These are phyloP conservation scores for Cytospora leucostoma DNA, from an alignment of 2,329 filamentous ascomycete genomes.

Conservation along the genomic window DNA sequence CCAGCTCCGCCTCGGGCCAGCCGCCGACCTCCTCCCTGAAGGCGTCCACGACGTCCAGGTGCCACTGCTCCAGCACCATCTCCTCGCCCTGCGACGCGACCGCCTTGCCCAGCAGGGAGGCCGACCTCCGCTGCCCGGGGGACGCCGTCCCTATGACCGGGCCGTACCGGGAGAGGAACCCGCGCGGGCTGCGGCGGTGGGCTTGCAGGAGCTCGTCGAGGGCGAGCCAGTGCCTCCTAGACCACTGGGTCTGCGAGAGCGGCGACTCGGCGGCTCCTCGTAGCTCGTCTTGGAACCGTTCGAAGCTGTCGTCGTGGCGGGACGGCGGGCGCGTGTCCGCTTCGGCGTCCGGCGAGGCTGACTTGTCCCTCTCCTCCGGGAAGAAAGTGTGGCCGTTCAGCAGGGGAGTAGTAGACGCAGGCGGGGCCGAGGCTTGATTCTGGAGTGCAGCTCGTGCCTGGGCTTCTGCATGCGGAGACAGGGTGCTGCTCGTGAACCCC, in stretches of 20 bases:
- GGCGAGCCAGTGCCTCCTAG: slow-evolving; percentile 54
- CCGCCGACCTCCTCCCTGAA: slow-evolving; percentile 50
- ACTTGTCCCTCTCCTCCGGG: slow-evolving; percentile 12
- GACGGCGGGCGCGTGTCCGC: slow-evolving; percentile 7
- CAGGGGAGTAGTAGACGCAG: neutral
- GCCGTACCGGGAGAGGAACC: slow-evolving; percentile 38
- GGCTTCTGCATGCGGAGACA: slow-evolving; percentile 48
- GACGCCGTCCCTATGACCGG: slow-evolving; percentile 31
- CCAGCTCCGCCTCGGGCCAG: slow-evolving; percentile 53
- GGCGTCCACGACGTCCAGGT: slow-evolving; percentile 58
- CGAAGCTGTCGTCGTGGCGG: neutral
- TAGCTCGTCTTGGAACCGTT: slow-evolving; percentile 13
- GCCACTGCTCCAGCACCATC: slow-evolving; percentile 56
- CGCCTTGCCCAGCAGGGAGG: slow-evolving; percentile 49
- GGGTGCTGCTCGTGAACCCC: slow-evolving; percentile 55
- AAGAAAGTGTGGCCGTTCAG: neutral
- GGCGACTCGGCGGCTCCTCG: slow-evolving; percentile 11
- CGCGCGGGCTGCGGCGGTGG: slow-evolving; percentile 45
- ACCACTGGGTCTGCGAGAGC: slow-evolving; percentile 50
- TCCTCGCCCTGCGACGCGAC: slow-evolving; percentile 49
- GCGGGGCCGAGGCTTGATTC: neutral
- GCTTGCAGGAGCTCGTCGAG: slow-evolving; percentile 54
- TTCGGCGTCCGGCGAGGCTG: slow-evolving; percentile 2
- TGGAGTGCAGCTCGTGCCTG: slow-evolving; percentile 32
- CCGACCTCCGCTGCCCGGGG: slow-evolving; percentile 29